Base-by-base conservation (phyloP, 2,329 filamentous ascomycete genomes). In the Botrytis aclada region DNA sequence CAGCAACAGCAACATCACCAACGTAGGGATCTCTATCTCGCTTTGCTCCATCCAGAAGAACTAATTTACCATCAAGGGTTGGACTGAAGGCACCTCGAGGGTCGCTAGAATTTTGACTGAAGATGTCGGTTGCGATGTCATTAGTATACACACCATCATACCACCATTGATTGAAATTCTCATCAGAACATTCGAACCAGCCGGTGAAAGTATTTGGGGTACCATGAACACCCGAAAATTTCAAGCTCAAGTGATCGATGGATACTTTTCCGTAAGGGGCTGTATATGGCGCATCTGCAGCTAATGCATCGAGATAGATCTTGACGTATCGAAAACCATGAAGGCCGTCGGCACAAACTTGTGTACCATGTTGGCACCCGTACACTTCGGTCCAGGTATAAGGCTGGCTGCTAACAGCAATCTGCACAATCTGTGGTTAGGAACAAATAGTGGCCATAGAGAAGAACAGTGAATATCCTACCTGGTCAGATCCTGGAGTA, bases 241-340 rank as follows among this genome's bases (percentile, higher is more conserved):
- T 81, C 5, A 88, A 77, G 14, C 76, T 80, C 34, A 87, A 75
- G 1, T 82, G 83, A 1, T 81, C 78, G 43, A 88, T 86, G 1
- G 79, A 78, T 1, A 88, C 83, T 5, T 80, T 77, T 8, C 86
- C 86, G 1, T 80, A 80, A 0, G 82, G 74, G 0, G 82, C 80
- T 0, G 86, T 85, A 76, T 85, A 81, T 3, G 86, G 85, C 0
- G 82, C 77, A 77, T 88, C 86, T 0, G 76, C 74, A 2, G 80
- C 39, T 2, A 87, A 77, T 0, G 85, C 83, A 73, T 85, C 84
- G 5, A 88, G 80, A 62, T 82, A 82, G 41, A 87, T 83, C 70
- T 83, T 85, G 56, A 88, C 76, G 73, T 87, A 88, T 54, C 86
- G 83, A 76, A 87, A 88, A 8, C 85, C 86, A 70, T 88, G 86